Conservation (phyloP, 2,329 filamentous ascomycete genomes). For the Verticillium albo-atrum region DNA sequence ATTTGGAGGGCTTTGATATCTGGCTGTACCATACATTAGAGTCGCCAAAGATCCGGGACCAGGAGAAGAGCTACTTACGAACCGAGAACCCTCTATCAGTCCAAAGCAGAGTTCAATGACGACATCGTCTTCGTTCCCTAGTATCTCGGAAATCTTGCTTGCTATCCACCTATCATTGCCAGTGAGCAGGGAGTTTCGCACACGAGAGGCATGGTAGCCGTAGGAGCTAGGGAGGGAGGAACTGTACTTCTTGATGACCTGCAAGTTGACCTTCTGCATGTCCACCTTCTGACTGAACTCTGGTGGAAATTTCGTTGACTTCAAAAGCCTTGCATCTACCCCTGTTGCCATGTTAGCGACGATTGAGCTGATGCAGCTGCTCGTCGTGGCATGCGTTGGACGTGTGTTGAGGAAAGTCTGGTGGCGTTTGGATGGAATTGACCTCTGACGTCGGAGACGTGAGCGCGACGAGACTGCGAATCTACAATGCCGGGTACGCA, state of each 20-base stretch:
- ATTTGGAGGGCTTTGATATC: slow-evolving; percentile 96
- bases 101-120: slow-evolving; percentile 80
- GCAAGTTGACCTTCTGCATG: slow-evolving; percentile 93
- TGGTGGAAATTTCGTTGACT: slow-evolving; percentile 86
- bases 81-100: slow-evolving; percentile 67
- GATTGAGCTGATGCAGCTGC: slow-evolving; percentile 1
- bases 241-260: slow-evolving; percentile 92
- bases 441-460: not conserved
- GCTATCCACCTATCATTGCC: slow-evolving; percentile 75
- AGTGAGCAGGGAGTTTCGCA: not conserved
- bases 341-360: slow-evolving; percentile 65
- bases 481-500: not conserved
- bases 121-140: slow-evolving; percentile 93
- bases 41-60: slow-evolving; percentile 11
- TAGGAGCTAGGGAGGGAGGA: not conserved
- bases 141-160: slow-evolving; percentile 76
- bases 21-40: slow-evolving; percentile 53
- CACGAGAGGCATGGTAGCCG: not conserved
- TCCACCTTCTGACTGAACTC: slow-evolving; percentile 96
- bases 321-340: slow-evolving; percentile 84
- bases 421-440: not conserved
- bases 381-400: not conserved
- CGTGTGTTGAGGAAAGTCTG: not conserved
- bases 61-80: slow-evolving; percentile 50
- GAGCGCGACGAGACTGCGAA: not conserved